Evolutionary conservation across 257 asterid genomes (phyloP).

Genomic region (Lycium ferocissimum): DNA sequence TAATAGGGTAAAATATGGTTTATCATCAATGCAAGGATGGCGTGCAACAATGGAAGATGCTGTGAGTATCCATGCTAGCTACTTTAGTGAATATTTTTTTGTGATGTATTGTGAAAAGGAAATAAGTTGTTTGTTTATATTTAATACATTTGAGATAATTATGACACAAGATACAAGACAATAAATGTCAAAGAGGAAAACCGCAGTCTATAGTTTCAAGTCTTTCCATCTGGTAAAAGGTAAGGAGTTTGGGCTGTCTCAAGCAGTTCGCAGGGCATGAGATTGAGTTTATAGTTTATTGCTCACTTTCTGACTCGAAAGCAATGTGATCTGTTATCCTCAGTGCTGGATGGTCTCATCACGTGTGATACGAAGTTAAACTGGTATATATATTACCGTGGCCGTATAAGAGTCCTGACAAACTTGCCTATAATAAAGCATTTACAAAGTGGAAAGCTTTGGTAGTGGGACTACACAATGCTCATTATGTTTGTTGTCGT

Average conservation of each 20-base stretch:
- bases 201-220: background rate
- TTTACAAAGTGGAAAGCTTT: background rate
- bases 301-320: background rate
- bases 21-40: constrained; percentile 99
- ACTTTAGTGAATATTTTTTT: background rate
- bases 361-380: background rate
- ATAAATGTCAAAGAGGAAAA: background rate
- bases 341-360: background rate
- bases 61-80: constrained; percentile 51
- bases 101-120: constrained; percentile 19
- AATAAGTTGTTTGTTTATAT: background rate
- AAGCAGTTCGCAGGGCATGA: background rate
- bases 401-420: background rate
- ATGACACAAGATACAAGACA: constrained; percentile 2
- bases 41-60: constrained; percentile 99
- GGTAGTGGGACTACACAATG: background rate
- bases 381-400: background rate
- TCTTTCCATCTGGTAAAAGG: background rate
- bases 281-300: background rate
- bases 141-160: background rate
- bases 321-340: background rate
- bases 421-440: background rate
- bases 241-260: background rate
- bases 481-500: background rate
- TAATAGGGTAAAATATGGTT: constrained; percentile 69